Conservation (phyloP, 176 grass and related monocot species). For the Saccharum spontaneum region DNA sequence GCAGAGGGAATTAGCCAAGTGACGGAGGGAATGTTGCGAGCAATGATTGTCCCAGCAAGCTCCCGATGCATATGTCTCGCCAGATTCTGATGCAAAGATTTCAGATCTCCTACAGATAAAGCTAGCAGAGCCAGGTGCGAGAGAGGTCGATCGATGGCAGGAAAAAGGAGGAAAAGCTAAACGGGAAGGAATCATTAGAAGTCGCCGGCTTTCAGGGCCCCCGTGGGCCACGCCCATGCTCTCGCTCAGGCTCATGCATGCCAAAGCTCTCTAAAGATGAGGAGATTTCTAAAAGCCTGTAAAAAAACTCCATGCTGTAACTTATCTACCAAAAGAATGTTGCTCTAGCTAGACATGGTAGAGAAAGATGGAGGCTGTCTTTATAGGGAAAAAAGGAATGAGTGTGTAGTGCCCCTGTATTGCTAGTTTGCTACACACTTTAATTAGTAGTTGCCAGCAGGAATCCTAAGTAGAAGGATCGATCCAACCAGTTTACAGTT, state of each 20-base stretch:
- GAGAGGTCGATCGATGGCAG: slow-evolving; percentile 32
- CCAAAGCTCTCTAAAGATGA: slow-evolving; percentile 54
- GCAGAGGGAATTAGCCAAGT: slow-evolving; percentile 54
- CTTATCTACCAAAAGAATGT: slow-evolving; percentile 60
- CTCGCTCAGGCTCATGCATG: slow-evolving; percentile 25
- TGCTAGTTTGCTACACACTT: slow-evolving; percentile 37
- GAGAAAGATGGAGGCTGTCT: slow-evolving; percentile 49
- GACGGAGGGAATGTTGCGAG: slow-evolving; percentile 66
- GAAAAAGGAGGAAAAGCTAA: slow-evolving; percentile 50
- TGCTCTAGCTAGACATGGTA: slow-evolving; percentile 39
- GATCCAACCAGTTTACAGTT: slow-evolving; percentile 2
- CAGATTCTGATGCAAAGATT: slow-evolving; percentile 75
- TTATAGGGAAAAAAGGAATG: slow-evolving; percentile 46
- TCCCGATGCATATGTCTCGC: slow-evolving; percentile 43
- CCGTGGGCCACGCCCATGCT: slow-evolving; percentile 39
- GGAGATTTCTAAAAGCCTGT: slow-evolving; percentile 62
- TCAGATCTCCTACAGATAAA: slow-evolving; percentile 57
- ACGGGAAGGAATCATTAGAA: slow-evolving; percentile 60
- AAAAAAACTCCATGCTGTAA: slow-evolving; percentile 28
- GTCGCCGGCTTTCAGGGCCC: slow-evolving; percentile 57
- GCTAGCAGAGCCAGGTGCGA: slow-evolving; percentile 34
- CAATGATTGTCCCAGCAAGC: slow-evolving; percentile 61
- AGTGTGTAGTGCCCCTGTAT: slow-evolving; percentile 12
- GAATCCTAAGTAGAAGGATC: slow-evolving; percentile 47
- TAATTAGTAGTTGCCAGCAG: slow-evolving; percentile 19